Conservation (phyloP, 768 basidiomycete species). For the Tulasnella sp. region DNA sequence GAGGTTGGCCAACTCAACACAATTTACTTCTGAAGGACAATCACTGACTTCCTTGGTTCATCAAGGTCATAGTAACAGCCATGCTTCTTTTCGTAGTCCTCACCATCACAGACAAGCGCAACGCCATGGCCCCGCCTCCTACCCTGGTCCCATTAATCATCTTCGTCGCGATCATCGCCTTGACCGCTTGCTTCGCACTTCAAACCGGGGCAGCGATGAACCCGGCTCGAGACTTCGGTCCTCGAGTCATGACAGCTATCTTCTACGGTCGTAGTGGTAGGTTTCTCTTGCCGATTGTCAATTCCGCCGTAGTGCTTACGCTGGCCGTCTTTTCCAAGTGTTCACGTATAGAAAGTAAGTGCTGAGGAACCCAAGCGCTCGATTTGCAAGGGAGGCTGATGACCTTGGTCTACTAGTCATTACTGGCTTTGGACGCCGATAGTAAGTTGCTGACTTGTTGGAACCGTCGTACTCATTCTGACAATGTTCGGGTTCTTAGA, state of each 20-base stretch:
- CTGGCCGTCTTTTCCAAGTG: not conserved
- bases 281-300: not conserved
- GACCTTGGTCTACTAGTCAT: constrained; percentile 29
- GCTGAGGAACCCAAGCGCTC: too few relatives aligned
- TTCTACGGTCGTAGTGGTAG: constrained; percentile 38
- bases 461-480: not conserved
- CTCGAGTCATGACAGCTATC: constrained; percentile 54
- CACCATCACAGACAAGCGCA: constrained; percentile 41
- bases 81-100: constrained; percentile 45
- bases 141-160: constrained; percentile 45
- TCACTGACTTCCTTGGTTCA: not conserved
- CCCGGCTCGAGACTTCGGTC: constrained; percentile 63
- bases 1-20: not conserved
- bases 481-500: not conserved
- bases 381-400: not conserved
- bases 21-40: not conserved
- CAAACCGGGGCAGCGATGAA: constrained; percentile 57
- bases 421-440: constrained; percentile 65
- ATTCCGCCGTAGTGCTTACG: not conserved
- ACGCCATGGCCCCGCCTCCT: constrained; percentile 32
- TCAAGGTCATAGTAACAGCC: constrained; percentile 44
- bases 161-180: constrained; percentile 45
- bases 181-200: constrained; percentile 48
- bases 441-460: not conserved
- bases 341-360: constrained; percentile 11